A percentile compares a stretch with the other conserved stretches of the same genome.
Evolutionary conservation across 148 eudicot species (phyloP).

Genomic region (Chenopodium suecicum): DNA sequence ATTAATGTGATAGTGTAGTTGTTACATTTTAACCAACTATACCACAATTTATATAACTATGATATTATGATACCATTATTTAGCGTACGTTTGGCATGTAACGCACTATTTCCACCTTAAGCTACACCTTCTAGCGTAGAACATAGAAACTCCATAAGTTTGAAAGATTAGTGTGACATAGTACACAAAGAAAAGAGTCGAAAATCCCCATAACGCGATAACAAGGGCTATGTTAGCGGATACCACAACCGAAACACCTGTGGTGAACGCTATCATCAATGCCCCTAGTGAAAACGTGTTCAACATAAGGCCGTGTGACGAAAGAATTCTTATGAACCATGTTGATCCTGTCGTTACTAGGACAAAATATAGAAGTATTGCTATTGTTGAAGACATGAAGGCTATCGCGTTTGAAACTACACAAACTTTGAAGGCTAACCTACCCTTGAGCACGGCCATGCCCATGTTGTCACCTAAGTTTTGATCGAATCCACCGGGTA

Average conservation of each 20-base stretch:
- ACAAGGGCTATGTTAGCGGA: neutral
- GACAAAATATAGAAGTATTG: slow-evolving; percentile 11
- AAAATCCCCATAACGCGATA: neutral
- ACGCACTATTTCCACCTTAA: no score
- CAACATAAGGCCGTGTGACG: neutral
- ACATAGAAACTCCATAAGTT: no score
- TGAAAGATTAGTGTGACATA: neutral
- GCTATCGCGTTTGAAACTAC: slow-evolving; percentile 3
- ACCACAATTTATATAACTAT: no score
- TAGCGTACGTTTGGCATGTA: no score
- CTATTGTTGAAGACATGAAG: slow-evolving; percentile 4
- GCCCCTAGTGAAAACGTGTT: slow-evolving; percentile 5
- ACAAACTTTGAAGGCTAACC: neutral
- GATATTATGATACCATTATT: no score
- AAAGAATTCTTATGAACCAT: neutral
- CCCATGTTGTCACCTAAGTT: neutral
- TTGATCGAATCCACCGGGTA: slow-evolving; percentile 20
- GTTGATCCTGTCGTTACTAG: neutral
- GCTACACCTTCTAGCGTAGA: no score
- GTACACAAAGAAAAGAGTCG: neutral
- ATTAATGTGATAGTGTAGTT: no score
- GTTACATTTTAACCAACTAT: no score
- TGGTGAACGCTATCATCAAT: neutral
- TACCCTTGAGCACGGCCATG: neutral
- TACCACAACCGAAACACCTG: neutral